Evolutionary conservation across 306 rosid genomes (phyloP).

Genomic region (Leucaena leucocephala): DNA sequence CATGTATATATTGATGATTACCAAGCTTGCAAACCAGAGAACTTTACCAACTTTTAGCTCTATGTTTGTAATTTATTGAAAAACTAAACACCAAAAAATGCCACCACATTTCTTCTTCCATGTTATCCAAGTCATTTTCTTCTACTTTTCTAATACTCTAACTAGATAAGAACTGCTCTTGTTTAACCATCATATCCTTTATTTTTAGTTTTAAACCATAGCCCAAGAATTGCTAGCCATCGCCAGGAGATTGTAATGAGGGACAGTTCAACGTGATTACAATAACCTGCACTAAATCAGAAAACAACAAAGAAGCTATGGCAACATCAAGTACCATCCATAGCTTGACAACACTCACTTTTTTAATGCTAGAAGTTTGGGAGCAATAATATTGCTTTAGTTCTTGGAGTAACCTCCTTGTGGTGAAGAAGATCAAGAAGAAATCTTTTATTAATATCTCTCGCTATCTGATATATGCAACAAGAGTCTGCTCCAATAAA

Average conservation of each 20-base stretch:
- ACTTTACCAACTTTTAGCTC: background rate
- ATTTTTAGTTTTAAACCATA: too few relatives aligned
- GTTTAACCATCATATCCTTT: too few relatives aligned
- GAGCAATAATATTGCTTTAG: constrained; percentile 59
- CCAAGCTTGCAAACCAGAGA: background rate
- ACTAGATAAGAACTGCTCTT: too few relatives aligned
- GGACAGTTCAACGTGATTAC: too few relatives aligned
- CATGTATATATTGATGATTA: background rate
- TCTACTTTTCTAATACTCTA: too few relatives aligned
- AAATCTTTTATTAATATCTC: constrained; percentile 51
- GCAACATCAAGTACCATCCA: background rate
- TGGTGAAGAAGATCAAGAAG: constrained; percentile 65
- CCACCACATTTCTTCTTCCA: too few relatives aligned
- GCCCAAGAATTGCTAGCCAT: too few relatives aligned
- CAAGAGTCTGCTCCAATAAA: constrained; percentile 60
- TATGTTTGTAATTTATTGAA: background rate
- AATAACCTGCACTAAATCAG: too few relatives aligned
- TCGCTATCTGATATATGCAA: constrained; percentile 60
- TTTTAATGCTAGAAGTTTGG: constrained; percentile 58
- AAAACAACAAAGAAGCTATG: too few relatives aligned
- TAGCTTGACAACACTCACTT: constrained; percentile 48
- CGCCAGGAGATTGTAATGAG: too few relatives aligned
- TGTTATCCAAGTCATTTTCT: too few relatives aligned
- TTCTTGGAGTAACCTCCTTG: constrained; percentile 52
- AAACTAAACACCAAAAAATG: background rate